Conservation (phyloP, 768 basidiomycete genomes). For the Gymnopilus dilepis region DNA sequence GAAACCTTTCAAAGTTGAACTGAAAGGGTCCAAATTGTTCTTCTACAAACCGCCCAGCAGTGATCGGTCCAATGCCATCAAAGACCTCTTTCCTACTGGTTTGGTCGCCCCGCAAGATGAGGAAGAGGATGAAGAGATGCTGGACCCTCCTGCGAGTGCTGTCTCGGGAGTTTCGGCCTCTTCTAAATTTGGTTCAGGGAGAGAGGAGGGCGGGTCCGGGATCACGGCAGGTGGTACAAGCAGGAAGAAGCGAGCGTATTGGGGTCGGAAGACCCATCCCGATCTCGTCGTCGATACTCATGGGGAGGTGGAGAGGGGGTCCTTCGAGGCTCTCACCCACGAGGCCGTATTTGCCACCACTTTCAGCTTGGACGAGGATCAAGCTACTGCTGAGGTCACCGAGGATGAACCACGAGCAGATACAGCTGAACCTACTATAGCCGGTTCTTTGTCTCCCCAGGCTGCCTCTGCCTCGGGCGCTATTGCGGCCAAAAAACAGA, state of each 20-base stretch:
- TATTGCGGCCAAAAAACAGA: slow-evolving; percentile 26
- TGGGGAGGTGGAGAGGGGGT: slow-evolving; percentile 62
- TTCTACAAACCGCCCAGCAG: slow-evolving; percentile 84
- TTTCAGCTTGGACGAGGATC: slow-evolving; percentile 32
- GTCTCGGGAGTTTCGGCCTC: slow-evolving; percentile 23
- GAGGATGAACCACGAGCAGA: slow-evolving; percentile 16
- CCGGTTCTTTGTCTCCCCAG: too few species aligned
- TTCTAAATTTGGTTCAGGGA: too few species aligned
- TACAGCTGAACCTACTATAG: slow-evolving; percentile 23
- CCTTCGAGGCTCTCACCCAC: slow-evolving; percentile 80
- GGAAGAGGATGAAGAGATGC: slow-evolving; percentile 31
- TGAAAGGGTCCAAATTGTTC: slow-evolving; percentile 85
- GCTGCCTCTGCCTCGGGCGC: too few species aligned
- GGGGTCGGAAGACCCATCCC: slow-evolving; percentile 79
- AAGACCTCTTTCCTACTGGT: slow-evolving; percentile 74
- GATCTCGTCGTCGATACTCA: slow-evolving; percentile 54
- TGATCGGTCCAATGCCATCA: slow-evolving; percentile 67
- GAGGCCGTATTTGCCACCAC: slow-evolving; percentile 82
- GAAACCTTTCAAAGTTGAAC: slow-evolving; percentile 86
- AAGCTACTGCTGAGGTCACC: slow-evolving; percentile 16
- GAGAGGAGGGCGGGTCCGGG: slow-evolving; percentile 12
- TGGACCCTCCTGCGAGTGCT: slow-evolving; percentile 14
- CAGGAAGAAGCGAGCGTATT: slow-evolving; percentile 74
- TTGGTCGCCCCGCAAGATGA: slow-evolving; percentile 61
- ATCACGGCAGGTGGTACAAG: too few species aligned